These are phyloP conservation scores for Diplogelasinospora grovesii DNA, from an alignment of 495 filamentous ascomycete genomes.

Conservation along the genomic window DNA sequence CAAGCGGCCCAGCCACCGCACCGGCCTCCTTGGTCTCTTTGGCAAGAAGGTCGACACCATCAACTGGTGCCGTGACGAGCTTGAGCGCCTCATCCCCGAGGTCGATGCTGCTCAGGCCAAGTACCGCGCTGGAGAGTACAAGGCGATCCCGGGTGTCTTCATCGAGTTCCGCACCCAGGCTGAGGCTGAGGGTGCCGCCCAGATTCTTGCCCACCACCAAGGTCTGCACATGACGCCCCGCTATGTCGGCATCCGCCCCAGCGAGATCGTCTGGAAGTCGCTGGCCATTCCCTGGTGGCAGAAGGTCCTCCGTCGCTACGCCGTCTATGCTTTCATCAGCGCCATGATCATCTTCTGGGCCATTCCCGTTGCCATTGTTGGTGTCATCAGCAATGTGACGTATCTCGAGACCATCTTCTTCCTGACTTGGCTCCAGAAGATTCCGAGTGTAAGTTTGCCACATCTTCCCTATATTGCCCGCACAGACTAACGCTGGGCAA, in stretches of 20 bases:
- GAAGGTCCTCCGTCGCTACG: constrained; percentile 62
- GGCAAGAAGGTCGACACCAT: constrained; percentile 95
- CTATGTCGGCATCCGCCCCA: constrained; percentile 77
- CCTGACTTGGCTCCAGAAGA: constrained; percentile 64
- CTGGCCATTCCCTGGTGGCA: constrained; percentile 87
- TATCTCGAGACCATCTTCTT: constrained; percentile 57
- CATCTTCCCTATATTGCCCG: background rate
- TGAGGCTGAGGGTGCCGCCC: constrained; percentile 80
- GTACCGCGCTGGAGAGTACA: constrained; percentile 64
- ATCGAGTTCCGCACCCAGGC: constrained; percentile 78
- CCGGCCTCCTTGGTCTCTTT: constrained; percentile 65
- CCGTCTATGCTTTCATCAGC: constrained; percentile 61
- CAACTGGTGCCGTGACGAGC: constrained; percentile 80
- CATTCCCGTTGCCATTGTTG: constrained; percentile 83
- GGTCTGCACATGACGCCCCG: constrained; percentile 89
- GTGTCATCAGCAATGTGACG: constrained; percentile 78
- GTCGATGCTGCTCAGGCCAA: constrained; percentile 69
- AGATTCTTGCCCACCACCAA: constrained; percentile 82
- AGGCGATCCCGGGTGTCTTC: constrained; percentile 68
- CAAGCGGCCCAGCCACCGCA: constrained; percentile 78
- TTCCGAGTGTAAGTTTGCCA: constrained; percentile 46
- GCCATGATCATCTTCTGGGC: constrained; percentile 93
- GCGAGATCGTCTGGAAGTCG: constrained; percentile 85
- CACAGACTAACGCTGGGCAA: background rate
- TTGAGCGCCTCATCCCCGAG: constrained; percentile 73